These are phyloP conservation scores for Saxophila tyrrhenica DNA, from an alignment of 495 filamentous ascomycete genomes.

Conservation along the genomic window DNA sequence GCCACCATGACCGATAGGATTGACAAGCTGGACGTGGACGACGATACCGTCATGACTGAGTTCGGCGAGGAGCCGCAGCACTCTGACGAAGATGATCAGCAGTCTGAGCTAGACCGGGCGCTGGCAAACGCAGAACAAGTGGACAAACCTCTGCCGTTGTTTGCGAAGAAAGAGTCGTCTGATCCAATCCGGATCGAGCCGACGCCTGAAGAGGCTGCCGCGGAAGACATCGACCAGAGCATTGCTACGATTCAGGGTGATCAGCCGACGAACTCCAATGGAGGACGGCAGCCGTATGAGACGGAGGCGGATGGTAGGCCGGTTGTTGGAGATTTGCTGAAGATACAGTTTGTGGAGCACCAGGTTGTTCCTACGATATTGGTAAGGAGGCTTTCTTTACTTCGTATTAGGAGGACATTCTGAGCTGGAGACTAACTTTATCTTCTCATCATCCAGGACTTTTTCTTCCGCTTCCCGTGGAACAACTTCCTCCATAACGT, in stretches of 20 bases:
- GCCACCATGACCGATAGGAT: slow-evolving; percentile 42
- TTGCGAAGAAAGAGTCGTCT: slow-evolving; percentile 26
- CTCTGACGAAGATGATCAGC: slow-evolving; percentile 11
- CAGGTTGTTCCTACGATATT: slow-evolving; percentile 91
- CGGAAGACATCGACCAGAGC: slow-evolving; percentile 13
- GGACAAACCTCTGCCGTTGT: slow-evolving; percentile 52
- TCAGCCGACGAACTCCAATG: neutral
- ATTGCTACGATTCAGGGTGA: slow-evolving; percentile 18
- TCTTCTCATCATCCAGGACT: slow-evolving; percentile 47
- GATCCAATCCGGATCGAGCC: neutral
- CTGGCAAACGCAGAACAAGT: slow-evolving; percentile 42
- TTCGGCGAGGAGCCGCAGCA: slow-evolving; percentile 12
- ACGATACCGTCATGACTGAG: slow-evolving; percentile 31
- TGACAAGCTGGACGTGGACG: slow-evolving; percentile 40
- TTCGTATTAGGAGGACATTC: neutral
- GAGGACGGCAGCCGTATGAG: slow-evolving; percentile 34
- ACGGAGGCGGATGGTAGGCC: slow-evolving; percentile 59
- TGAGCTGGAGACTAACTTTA: no score
- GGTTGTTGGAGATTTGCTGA: slow-evolving; percentile 93
- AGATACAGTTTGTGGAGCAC: slow-evolving; percentile 93
- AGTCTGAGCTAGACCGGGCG: slow-evolving; percentile 18
- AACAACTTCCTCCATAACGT: slow-evolving; percentile 99
- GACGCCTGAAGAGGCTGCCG: neutral
- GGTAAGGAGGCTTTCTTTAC: neutral
- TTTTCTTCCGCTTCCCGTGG: slow-evolving; percentile 99